Evolutionary conservation across 116 monocot genomes (phyloP), one percentile per base, ranked within the genome.

Genomic region (Phalaenopsis hybrid): DNA sequence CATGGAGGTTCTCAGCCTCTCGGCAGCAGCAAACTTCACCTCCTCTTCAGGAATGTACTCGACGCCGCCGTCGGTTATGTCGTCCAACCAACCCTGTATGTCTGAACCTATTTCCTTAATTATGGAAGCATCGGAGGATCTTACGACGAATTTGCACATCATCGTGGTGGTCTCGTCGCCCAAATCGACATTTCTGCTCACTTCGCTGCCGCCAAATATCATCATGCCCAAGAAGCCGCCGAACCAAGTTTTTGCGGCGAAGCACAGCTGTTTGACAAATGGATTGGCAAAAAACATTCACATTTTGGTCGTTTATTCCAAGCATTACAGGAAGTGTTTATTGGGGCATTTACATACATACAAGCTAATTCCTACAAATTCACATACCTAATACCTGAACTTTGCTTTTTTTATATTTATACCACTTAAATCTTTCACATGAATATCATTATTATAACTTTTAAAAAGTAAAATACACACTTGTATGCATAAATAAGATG

Each of bases 131-230:
- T 99, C 95, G 4, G 99, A 99, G 13, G 99, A 93, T 21, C 99
- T 92, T 0, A 99, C 84, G 1, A 99, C 95, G 55, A 99, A 99
- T 75, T 99, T 99, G 87, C 99, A 99, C 79, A 99, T 88, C 99
- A 99, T 99, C 21, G 95, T 99, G 43, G 99, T 95, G 0, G 99
- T 99, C 79, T 99, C 99, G 68, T 99, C 99, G 6, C 99, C 99
- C 21, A 99, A 86, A 79, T 99, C 99, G 8, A 99, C 95, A 50
- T 99, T 99, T 86, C 99, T 81, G 86, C 95, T 99, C 43, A 95
- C 99, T 87, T 99, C 99, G 78, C 99, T 99, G 20, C 95, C 95
- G 48, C 99, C 99, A 74, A 99, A 99, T 15, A 99, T 92, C 99
- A 99, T 99, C 95, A 99, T 92, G 21, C 95, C 92, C 59, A 99